Evolutionary conservation across 805 yeast species (phyloP), one percentile per base, ranked within the genome.

Genomic region (Pichia scutulata): DNA sequence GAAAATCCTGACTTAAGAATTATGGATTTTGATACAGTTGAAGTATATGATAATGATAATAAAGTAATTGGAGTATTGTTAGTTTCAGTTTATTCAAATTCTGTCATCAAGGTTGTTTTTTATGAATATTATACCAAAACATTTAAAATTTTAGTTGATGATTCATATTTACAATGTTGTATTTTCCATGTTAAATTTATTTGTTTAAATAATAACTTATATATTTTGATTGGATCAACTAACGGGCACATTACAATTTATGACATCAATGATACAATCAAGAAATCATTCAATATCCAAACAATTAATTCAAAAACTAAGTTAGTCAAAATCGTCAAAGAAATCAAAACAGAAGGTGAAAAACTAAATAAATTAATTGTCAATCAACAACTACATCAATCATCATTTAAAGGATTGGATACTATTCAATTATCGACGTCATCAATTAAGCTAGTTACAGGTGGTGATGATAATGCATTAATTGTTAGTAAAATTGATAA

Each of bases 391-490:
- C 70, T 88, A 13, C 99, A 93, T 60, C 96, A 90, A 64, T 88
- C 92, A 39, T 89, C 97, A 39, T 76, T 92, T 44, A 86, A 89
- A 54, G 75, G 84, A 1, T 60, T 86, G n/a, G 73, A 67, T 65
- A 13, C 58, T 53, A 2, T 50, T 45, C 41, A 54, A 24, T 8
- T 33, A 6, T 39, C 49, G 7, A 22, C 36, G 5, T 43, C 50
- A 3, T 39, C 49, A 43, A 54, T 49, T 2, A 60, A 66, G 22
- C 64, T 86, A 5, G 69, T 81, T 6, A 80, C 96, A 1, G 97
- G 97, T 30, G 98, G 99, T 49, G 99, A 93, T 62, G 99, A 93
- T 60, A 90, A 92, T 66, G 85, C 89, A 0, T 60, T 86, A 3
- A 75, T 71, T 1, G 61, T 77, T 1, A 65, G 74, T 1, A 52